phyloP scores from a whole-genome alignment of 2,329 filamentous ascomycete species.

The Metarhizium guizhouense region DNA sequence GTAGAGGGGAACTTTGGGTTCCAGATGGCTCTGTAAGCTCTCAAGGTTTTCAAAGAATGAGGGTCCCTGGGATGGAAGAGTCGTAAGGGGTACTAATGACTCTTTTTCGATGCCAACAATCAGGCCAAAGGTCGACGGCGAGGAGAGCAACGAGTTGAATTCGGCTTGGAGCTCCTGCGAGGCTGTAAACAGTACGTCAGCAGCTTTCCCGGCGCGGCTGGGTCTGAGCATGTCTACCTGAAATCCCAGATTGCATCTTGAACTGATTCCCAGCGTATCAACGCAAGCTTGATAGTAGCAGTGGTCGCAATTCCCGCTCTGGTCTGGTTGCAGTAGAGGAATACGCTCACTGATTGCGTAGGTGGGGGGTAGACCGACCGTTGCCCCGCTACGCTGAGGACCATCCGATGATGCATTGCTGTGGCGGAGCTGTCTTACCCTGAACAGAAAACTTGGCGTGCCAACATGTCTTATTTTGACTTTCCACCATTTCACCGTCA shows the following conservation, averaged over 20 bases:
- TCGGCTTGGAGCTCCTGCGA: conserved; percentile 68
- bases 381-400: conserved; percentile 1
- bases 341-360: background rate
- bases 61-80: conserved; percentile 42
- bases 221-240: conserved; percentile 38
- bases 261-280: background rate
- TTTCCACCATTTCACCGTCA: too few species aligned
- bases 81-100: conserved; percentile 50
- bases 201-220: background rate
- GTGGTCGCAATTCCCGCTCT: background rate
- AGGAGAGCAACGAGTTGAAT: conserved; percentile 61
- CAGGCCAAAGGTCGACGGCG: conserved; percentile 56
- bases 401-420: background rate
- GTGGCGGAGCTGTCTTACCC: background rate
- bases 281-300: background rate
- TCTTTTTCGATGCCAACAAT: conserved; percentile 64
- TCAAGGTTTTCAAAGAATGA: conserved; percentile 57
- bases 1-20: conserved; percentile 60
- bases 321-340: background rate
- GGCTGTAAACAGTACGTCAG: conserved; percentile 35
- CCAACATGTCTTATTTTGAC: too few species aligned
- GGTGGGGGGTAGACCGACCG: background rate
- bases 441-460: background rate
- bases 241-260: conserved; percentile 69
- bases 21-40: conserved; percentile 53